Evolutionary conservation across 352 stramenopile species (phyloP).

Genomic region (Globisporangium cylindrosporum): DNA sequence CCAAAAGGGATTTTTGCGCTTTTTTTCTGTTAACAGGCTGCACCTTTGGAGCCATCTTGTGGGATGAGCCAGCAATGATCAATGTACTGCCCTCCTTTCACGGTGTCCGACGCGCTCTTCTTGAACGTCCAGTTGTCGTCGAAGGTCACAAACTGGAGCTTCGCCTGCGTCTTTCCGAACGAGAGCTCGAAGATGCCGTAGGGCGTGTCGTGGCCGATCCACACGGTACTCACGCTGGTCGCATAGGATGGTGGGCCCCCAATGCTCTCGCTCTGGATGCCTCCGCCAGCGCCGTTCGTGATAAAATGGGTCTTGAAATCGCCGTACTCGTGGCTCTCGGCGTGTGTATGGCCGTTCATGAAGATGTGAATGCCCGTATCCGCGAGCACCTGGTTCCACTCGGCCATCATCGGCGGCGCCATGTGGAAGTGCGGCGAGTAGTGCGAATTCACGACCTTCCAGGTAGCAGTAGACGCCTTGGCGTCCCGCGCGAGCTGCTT

Average conservation of each 20-base stretch:
- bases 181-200: conserved; percentile 78
- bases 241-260: conserved; percentile 44
- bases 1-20: too few relatives aligned
- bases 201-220: conserved; percentile 48
- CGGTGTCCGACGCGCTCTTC: conserved; percentile 29
- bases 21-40: conserved; percentile 16
- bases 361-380: conserved; percentile 50
- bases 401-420: conserved; percentile 57
- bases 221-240: conserved; percentile 42
- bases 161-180: conserved; percentile 53
- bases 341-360: conserved; percentile 77
- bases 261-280: conserved; percentile 76
- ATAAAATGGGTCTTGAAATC: conserved; percentile 74
- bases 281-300: conserved; percentile 65
- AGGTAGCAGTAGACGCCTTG: conserved; percentile 50
- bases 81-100: conserved; percentile 44
- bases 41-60: conserved; percentile 50
- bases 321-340: conserved; percentile 66
- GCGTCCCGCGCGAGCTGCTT: conserved; percentile 50
- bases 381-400: conserved; percentile 54
- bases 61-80: conserved; percentile 74
- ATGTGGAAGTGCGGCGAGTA: conserved; percentile 78
- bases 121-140: conserved; percentile 63
- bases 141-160: conserved; percentile 66
- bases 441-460: conserved; percentile 77